Conservation (phyloP, 2,329 filamentous ascomycete species). For the Nemania sp. region DNA sequence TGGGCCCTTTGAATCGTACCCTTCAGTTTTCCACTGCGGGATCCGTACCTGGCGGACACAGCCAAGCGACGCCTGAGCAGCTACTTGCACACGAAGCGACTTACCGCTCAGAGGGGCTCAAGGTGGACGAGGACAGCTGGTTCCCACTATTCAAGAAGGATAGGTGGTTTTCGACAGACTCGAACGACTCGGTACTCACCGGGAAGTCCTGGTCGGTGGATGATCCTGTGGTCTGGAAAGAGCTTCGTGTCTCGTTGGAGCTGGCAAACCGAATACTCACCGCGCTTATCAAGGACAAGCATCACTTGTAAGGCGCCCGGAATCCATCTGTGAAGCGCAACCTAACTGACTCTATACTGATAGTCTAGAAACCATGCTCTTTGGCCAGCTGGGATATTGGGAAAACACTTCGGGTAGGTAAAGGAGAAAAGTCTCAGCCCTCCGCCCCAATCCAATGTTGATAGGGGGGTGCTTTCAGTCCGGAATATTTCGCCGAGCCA, state of each 20-base stretch:
- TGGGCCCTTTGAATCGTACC: neutral
- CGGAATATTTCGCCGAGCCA: no score
- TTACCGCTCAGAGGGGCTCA: constrained; percentile 4
- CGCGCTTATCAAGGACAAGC: constrained; percentile 15
- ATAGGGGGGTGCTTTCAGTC: no score
- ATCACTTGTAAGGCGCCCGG: constrained; percentile 21
- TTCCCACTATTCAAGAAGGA: constrained; percentile 16
- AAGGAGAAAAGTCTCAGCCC: neutral
- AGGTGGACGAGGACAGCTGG: constrained; percentile 20
- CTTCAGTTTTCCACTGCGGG: constrained; percentile 1
- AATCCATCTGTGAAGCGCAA: neutral
- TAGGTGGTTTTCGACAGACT: constrained; percentile 3
- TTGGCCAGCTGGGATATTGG: constrained; percentile 10
- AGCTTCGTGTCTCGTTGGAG: constrained; percentile 15
- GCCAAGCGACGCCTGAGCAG: neutral
- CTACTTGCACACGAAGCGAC: neutral
- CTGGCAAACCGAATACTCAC: constrained; percentile 20
- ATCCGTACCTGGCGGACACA: constrained; percentile 13
- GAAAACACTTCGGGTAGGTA: neutral
- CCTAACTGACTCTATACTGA: constrained; percentile 5
- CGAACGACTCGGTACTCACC: neutral
- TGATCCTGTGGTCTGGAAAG: constrained; percentile 10
- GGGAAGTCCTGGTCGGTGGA: constrained; percentile 14
- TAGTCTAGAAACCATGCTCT: constrained; percentile 21
- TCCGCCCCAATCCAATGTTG: neutral